phyloP scores from a whole-genome alignment of 2,329 filamentous ascomycete species.

The Sclerotinia trifoliorum region DNA sequence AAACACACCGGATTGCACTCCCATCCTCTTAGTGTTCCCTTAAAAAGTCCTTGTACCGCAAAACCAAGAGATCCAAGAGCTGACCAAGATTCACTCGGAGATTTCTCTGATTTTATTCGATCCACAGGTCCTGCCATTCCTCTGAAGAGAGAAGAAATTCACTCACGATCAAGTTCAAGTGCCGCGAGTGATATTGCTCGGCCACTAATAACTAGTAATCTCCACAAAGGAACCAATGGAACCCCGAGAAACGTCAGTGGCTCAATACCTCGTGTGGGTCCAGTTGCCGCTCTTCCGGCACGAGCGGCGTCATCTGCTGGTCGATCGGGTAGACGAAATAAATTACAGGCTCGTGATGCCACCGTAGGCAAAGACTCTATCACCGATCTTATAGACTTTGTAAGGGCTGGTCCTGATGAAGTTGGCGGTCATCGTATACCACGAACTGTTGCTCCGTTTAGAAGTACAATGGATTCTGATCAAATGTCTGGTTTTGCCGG shows the following conservation, averaged over 20 bases:
- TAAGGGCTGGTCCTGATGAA: constrained; percentile 72
- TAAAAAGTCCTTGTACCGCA: constrained; percentile 28
- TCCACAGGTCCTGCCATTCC: constrained; percentile 56
- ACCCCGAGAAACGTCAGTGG: constrained; percentile 35
- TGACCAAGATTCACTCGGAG: constrained; percentile 68
- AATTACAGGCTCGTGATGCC: constrained; percentile 71
- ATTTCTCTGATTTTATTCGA: constrained; percentile 84
- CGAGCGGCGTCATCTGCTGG: constrained; percentile 42
- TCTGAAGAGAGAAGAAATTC: constrained; percentile 27
- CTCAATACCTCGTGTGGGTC: constrained; percentile 26
- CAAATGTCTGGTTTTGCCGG: constrained; percentile 59
- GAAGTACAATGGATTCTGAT: constrained; percentile 82
- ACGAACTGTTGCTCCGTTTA: constrained; percentile 79
- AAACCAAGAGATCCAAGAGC: constrained; percentile 71
- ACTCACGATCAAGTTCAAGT: constrained; percentile 33
- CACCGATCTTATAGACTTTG: constrained; percentile 92
- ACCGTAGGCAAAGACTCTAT: constrained; percentile 63
- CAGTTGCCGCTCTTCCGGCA: constrained; percentile 29
- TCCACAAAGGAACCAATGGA: constrained; percentile 38
- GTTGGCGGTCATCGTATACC: constrained; percentile 70
- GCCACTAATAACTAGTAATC: constrained; percentile 1
- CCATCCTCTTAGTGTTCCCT: constrained; percentile 23
- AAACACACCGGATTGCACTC: constrained; percentile 33
- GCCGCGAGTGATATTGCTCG: not conserved
- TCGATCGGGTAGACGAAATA: constrained; percentile 50